Evolutionary conservation across 768 basidiomycete genomes (phyloP), one percentile per base, ranked within the genome.

Genomic region (Agrocybe praecox): DNA sequence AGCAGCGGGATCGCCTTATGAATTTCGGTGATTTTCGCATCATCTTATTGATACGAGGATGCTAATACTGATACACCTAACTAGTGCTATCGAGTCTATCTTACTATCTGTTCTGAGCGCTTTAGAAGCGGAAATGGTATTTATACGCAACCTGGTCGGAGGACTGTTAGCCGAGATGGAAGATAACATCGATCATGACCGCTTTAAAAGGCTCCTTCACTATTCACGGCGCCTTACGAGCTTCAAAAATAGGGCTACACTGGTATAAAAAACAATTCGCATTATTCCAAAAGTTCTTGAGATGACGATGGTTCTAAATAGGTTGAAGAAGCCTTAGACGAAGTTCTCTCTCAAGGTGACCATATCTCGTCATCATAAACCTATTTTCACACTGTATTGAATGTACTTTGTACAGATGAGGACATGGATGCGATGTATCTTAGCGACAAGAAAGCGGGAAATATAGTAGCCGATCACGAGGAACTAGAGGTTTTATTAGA

Each of bases 401-500:
- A 57, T 40, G 15, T 21, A 60, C 42, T 33, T 50, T 14, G 18
- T 46, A n/a, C 51, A 96, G 96, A 98, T 63, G 96, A 97, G 69
- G 96, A 98, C 70, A 70, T 98, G 66, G 87, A 87, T 42, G 92
- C 93, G 0, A 97, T 98, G 96, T 95, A 98, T 74, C 83, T 98
- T 52, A 93, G 87, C 1, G 92, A 95, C 67, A 90, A 91, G 73
- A 86, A 85, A 63, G 85, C 83, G 22, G 81, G 81, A 22, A 62
- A 75, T 4, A 72, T 76, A n/a, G 81, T 90, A 47, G 79, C 86
- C 57, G 95, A 96, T 65, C 96, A 98, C 68, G 93, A 96, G 59
- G 96, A 98, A 60, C 77, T 98, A 1, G 96, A 98, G 67, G 80
- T 96, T 11, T 76, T 98, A 18, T 76, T 98, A n/a, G 96, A 98